These are phyloP conservation scores for Parsonsia alboflavescens DNA, from an alignment of 257 asterid genomes.

Conservation along the genomic window DNA sequence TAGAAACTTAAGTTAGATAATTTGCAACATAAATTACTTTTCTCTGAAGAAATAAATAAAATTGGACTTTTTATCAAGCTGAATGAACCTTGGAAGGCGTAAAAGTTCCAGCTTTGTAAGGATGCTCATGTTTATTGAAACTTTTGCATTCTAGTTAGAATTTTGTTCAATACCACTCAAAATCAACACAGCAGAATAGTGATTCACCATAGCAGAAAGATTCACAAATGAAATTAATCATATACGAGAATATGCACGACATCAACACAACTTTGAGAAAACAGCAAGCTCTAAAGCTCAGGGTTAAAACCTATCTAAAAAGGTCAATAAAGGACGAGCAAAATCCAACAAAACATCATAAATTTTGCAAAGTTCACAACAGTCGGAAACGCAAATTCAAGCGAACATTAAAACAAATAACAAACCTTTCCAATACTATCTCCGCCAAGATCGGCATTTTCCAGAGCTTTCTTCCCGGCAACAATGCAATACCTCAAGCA, in stretches of 20 bases:
- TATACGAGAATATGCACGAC: background rate
- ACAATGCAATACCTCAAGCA: slow-evolving; percentile 50
- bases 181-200: background rate
- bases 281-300: background rate
- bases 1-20: background rate
- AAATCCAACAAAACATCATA: background rate
- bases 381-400: background rate
- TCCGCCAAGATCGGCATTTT: slow-evolving; percentile 44
- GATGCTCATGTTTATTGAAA: background rate
- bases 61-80: background rate
- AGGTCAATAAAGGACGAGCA: background rate
- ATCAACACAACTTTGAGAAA: background rate
- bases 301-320: background rate
- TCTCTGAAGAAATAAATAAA: too few species aligned
- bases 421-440: slow-evolving; percentile 33
- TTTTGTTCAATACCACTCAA: background rate
- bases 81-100: background rate
- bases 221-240: background rate
- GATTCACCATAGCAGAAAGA: background rate
- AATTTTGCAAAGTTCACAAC: background rate
- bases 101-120: background rate
- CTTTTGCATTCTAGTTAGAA: background rate
- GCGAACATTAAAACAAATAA: background rate
- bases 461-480: slow-evolving; percentile 53
- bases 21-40: too few species aligned